Evolutionary conservation across 2,329 filamentous ascomycete species (phyloP).

Genomic region (Xylariaceae sp.): DNA sequence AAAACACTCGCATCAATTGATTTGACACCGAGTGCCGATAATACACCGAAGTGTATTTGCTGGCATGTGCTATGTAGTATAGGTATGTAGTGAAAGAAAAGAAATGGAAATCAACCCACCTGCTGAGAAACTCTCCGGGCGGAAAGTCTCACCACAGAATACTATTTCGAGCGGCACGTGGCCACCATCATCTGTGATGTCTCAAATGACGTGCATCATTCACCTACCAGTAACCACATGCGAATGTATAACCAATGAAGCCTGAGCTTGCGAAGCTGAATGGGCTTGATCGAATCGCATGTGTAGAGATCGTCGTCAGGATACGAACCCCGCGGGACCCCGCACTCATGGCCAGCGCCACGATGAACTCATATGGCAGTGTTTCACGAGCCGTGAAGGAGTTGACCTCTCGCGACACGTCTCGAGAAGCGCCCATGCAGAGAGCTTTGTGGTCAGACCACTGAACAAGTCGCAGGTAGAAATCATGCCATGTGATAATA

Average conservation of each 20-base stretch:
- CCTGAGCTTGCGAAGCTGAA: not conserved
- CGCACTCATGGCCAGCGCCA: conserved; percentile 10
- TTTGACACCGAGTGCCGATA: conserved; percentile 46
- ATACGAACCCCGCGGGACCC: not conserved
- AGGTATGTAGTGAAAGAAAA: not conserved
- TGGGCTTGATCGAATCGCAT: not conserved
- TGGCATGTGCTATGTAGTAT: conserved; percentile 22
- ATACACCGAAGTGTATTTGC: conserved; percentile 32
- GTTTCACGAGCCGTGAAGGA: not conserved
- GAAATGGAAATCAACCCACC: not conserved
- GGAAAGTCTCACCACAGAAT: not conserved
- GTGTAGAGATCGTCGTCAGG: not conserved
- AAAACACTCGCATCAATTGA: conserved; percentile 49
- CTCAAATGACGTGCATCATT: not conserved
- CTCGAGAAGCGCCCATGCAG: not conserved
- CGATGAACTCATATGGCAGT: conserved; percentile 1
- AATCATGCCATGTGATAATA: conserved; percentile 6
- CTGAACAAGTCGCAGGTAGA: not conserved
- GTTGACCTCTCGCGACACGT: not conserved
- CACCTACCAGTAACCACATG: not conserved
- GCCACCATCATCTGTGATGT: not conserved
- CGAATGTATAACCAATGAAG: not conserved
- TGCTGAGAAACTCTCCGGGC: not conserved
- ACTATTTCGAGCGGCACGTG: not conserved
- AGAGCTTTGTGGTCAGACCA: not conserved